A percentile compares a stretch with the other conserved stretches of the same genome.
These are phyloP conservation scores for Daldinia concentrica DNA, from an alignment of 495 filamentous ascomycete species.

Conservation along the genomic window DNA sequence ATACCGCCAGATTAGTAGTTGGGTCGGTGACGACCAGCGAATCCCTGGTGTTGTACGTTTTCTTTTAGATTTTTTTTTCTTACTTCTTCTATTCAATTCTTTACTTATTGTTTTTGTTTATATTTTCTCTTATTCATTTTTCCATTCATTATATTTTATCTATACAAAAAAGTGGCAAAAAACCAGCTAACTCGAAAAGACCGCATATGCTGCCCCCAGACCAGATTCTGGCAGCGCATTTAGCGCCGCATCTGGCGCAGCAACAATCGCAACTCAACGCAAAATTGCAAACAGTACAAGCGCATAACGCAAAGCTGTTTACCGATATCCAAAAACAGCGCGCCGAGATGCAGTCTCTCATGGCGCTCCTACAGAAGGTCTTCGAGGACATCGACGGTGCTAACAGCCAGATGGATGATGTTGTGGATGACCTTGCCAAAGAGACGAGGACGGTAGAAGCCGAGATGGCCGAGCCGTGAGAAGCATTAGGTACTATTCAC, in stretches of 20 bases:
- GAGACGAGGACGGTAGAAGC: slow-evolving; percentile 60
- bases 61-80: slow-evolving; percentile 22
- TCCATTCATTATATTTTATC: slow-evolving; percentile 5
- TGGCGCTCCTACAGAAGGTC: slow-evolving; percentile 70
- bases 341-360: slow-evolving; percentile 74
- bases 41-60: slow-evolving; percentile 60
- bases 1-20: slow-evolving; percentile 56
- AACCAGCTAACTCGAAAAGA: slow-evolving; percentile 49
- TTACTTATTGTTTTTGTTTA: too few species aligned
- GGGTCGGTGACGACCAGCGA: slow-evolving; percentile 62
- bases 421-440: slow-evolving; percentile 57
- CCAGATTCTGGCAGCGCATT: slow-evolving; percentile 72
- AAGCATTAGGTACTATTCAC: not conserved
- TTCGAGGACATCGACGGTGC: slow-evolving; percentile 76
- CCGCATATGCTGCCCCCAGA: slow-evolving; percentile 80
- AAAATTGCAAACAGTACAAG: slow-evolving; percentile 67
- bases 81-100: not conserved
- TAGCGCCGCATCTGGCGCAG: slow-evolving; percentile 70
- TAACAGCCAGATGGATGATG: slow-evolving; percentile 55
- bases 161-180: not conserved
- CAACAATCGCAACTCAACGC: slow-evolving; percentile 69
- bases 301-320: slow-evolving; percentile 70
- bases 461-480: slow-evolving; percentile 47
- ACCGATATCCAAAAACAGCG: slow-evolving; percentile 72
- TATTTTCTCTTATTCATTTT: not conserved